These are phyloP conservation scores for Hymenoscyphus albidus DNA, from an alignment of 2,329 filamentous ascomycete species.

Conservation along the genomic window DNA sequence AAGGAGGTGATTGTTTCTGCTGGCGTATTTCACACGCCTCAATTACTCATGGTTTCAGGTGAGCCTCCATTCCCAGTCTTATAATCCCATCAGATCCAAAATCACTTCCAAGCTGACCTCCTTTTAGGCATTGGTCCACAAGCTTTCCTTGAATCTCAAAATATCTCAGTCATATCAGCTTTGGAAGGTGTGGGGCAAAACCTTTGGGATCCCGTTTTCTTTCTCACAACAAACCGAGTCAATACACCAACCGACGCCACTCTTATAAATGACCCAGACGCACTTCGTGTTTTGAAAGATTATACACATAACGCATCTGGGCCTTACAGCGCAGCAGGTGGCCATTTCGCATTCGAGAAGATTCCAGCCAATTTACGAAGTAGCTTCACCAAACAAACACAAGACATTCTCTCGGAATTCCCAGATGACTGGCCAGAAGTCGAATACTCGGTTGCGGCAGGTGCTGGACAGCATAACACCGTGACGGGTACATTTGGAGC, in stretches of 20 bases:
- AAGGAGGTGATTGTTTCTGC: conserved; percentile 42
- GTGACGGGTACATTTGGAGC: conserved; percentile 35
- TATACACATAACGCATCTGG: conserved; percentile 14
- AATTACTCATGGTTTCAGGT: conserved; percentile 36
- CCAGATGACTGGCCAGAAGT: conserved; percentile 27
- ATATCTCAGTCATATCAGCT: conserved; percentile 44
- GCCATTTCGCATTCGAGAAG: conserved; percentile 38
- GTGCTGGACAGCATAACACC: conserved; percentile 34
- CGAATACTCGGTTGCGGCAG: conserved; percentile 36
- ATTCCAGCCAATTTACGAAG: conserved; percentile 28
- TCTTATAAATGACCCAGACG: conserved; percentile 6
- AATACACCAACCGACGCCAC: conserved; percentile 28
- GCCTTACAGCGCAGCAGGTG: conserved; percentile 20
- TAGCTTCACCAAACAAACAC: conserved; percentile 37
- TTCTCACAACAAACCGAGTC: conserved; percentile 29
- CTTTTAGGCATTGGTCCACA: conserved; percentile 45
- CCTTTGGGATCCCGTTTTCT: conserved; percentile 39
- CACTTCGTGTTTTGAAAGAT: conserved; percentile 11
- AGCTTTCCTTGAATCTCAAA: conserved; percentile 40
- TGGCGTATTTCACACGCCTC: conserved; percentile 48
- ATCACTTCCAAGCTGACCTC: conserved; percentile 40
- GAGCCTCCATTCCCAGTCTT: conserved; percentile 29
- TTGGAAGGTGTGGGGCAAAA: conserved; percentile 49
- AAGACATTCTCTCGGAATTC: conserved; percentile 37
- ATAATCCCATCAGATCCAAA: conserved; percentile 47